phyloP scores from a whole-genome alignment of 164 flowering plant genomes.

The Litsea cubeba region DNA sequence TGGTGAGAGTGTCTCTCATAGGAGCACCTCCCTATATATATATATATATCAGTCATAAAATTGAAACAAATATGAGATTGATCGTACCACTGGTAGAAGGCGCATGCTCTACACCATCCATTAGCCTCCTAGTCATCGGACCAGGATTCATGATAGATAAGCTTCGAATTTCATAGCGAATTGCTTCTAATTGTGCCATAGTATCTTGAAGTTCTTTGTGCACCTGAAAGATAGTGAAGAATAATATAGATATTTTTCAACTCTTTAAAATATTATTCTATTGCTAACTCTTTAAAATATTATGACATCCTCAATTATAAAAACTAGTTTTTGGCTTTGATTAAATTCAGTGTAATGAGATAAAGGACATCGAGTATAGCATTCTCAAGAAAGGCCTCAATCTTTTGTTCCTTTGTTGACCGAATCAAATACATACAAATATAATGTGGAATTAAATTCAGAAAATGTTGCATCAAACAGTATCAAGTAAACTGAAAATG shows the following conservation, averaged over 20 bases:
- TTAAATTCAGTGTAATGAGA: no score
- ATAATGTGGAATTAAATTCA: no score
- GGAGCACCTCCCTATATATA: no score
- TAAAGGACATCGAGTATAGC: no score
- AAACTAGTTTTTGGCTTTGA: no score
- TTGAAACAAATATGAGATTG: neutral
- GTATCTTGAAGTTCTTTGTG: constrained; percentile 92
- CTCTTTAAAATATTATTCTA: neutral
- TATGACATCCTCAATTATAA: neutral
- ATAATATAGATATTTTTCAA: neutral
- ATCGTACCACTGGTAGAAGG: constrained; percentile 27
- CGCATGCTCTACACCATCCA: constrained; percentile 36
- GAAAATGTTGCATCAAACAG: no score
- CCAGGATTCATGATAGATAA: constrained; percentile 72
- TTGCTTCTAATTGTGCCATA: constrained; percentile 81
- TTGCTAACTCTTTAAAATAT: neutral
- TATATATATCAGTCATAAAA: neutral
- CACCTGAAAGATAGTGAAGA: constrained; percentile 42
- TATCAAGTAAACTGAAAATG: no score
- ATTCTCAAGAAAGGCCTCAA: no score
- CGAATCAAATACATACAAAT: no score
- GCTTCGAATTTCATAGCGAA: constrained; percentile 77
- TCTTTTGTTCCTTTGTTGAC: no score
- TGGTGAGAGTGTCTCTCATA: no score
- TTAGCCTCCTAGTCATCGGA: constrained; percentile 57